Base-by-base conservation (phyloP, 345 rosid genomes). In the Balakata baccata region DNA sequence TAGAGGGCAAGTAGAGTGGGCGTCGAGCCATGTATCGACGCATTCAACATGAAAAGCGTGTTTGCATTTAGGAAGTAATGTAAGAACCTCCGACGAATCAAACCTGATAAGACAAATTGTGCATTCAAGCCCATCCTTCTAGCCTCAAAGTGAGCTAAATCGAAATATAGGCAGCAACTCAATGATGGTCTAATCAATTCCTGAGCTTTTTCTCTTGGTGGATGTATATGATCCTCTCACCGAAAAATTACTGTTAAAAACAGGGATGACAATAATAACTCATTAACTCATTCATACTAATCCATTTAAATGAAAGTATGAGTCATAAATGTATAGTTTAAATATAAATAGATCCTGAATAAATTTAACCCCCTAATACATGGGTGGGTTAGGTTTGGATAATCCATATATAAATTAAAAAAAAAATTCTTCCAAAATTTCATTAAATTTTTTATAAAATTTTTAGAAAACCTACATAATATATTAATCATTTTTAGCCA, bases 1-100 rank as follows among this genome's bases (percentile, higher is more conserved):
- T 39, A 94, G 96, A 49, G 98, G 98, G 67, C 98, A 94, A 13
- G 97, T 92, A 39, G 97, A 94, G 62, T 92, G 98, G 1, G 89
- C 92, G 71, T 94, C 98, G 12, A 94, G 97, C 98, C 98, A 94
- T 37, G 96, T 92, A 74, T 92, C 98, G 29, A 94, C 92, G 68
- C 98, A 92, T 67, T 94, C 97, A 47, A 90, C 93, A 74, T 94
- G 98, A 75, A 94, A 94, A 0, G 96, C 98, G 73, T 94, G 98
- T 78, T 88, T 87, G 75, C 98, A 94, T 79, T 92, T 94, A 22
- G 98, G 98, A 1, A 92, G 63, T 50, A 94, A 80, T 68, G 90
- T 62, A 10, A 94, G 73, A 3, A 90, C 87, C 62, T 94, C 96
- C 0, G 76, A 64, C 1, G 86, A 81, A 43, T 94, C 90, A 76